Evolutionary conservation across 2,329 filamentous ascomycete species (phyloP).

Genomic region (Elsinoe arachidis): DNA sequence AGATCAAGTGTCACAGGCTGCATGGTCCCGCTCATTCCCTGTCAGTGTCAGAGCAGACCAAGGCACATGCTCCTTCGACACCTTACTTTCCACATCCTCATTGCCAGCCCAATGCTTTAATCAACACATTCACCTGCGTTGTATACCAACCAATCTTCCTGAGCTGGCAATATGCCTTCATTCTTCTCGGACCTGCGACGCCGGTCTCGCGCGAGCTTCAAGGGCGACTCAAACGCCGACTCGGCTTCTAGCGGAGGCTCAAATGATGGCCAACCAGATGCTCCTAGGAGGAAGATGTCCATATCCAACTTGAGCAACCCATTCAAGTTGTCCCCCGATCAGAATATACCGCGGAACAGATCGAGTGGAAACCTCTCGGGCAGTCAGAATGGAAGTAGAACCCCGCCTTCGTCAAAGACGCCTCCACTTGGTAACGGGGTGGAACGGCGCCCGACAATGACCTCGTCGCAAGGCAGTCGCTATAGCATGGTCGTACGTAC

Average conservation of each 20-base stretch:
- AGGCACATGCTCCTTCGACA: not conserved
- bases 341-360: slow-evolving; percentile 49
- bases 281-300: slow-evolving; percentile 54
- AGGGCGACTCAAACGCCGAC: slow-evolving; percentile 40
- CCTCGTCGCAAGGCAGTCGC: slow-evolving; percentile 39
- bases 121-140: not conserved
- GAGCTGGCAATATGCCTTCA: slow-evolving; percentile 36
- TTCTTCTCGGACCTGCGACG: slow-evolving; percentile 66
- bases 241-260: slow-evolving; percentile 34
- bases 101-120: no score
- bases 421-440: slow-evolving; percentile 27
- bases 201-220: slow-evolving; percentile 67
- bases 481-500: slow-evolving; percentile 45
- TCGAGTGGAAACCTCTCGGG: slow-evolving; percentile 48
- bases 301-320: slow-evolving; percentile 52
- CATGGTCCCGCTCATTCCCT: slow-evolving; percentile 9
- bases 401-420: slow-evolving; percentile 22
- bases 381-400: slow-evolving; percentile 37
- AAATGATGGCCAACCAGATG: slow-evolving; percentile 28
- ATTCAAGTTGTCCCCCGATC: slow-evolving; percentile 20
- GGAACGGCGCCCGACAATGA: slow-evolving; percentile 20
- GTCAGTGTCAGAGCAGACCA: not conserved
- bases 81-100: not conserved
- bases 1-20: slow-evolving; percentile 9
- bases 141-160: not conserved